These are phyloP conservation scores for Fusarium anthophilum DNA, from an alignment of 2,329 filamentous ascomycete species.

Conservation along the genomic window DNA sequence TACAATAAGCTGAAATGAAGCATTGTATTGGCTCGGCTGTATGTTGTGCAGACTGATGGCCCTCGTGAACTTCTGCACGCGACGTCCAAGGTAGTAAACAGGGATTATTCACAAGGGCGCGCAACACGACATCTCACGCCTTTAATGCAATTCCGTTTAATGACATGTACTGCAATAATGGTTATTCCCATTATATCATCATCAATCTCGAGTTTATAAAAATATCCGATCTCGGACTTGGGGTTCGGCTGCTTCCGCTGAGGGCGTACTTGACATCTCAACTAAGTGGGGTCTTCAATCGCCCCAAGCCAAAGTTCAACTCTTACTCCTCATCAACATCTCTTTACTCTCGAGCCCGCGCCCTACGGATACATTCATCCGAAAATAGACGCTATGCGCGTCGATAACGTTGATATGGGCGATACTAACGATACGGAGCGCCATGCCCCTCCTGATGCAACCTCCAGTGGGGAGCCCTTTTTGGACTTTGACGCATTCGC, in stretches of 20 bases:
- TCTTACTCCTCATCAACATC: neutral
- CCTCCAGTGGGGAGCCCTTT: neutral
- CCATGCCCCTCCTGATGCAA: neutral
- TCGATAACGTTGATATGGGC: neutral
- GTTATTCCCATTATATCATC: neutral
- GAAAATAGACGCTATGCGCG: neutral
- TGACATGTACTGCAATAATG: neutral
- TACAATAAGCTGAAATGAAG: neutral
- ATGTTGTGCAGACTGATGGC: neutral
- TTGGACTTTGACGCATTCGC: neutral
- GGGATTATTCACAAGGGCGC: neutral
- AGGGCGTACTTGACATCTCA: neutral
- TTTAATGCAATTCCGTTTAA: neutral
- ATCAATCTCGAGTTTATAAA: neutral
- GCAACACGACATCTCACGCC: neutral
- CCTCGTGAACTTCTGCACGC: neutral
- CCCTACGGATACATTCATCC: constrained; percentile 6
- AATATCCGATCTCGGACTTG: neutral
- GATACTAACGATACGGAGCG: neutral
- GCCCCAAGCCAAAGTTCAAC: neutral
- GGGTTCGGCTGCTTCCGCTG: neutral
- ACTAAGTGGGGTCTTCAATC: neutral
- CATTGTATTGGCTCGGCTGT: neutral
- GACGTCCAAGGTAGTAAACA: neutral
- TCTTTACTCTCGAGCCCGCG: neutral